Conservation (phyloP, 495 filamentous ascomycete species). For the Aspergillus heteromorphus region DNA sequence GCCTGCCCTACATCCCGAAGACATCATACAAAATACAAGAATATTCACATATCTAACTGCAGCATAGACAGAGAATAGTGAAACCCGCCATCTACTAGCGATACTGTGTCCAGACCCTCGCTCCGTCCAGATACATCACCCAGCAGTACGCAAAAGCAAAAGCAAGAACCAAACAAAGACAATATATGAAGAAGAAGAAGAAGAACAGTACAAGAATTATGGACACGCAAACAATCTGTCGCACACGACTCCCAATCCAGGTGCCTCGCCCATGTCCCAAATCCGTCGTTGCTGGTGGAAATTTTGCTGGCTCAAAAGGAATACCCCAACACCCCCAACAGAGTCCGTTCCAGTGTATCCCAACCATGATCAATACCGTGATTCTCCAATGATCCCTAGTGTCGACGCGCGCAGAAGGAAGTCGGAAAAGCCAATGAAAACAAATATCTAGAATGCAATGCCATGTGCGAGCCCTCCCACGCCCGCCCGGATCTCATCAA, state of each 20-base stretch:
- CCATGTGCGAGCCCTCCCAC: conserved; percentile 27
- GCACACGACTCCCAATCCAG: conserved; percentile 29
- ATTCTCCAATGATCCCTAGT: conserved; percentile 44
- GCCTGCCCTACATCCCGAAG: too few relatives aligned
- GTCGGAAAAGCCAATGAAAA: conserved; percentile 20
- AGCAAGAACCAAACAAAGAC: conserved; percentile 7
- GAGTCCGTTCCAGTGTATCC: conserved; percentile 43
- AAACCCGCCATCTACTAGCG: background rate
- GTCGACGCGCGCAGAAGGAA: conserved; percentile 36
- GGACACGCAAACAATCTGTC: conserved; percentile 34
- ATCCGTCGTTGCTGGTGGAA: conserved; percentile 11
- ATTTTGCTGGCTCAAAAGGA: conserved; percentile 38
- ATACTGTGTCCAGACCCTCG: too few relatives aligned
- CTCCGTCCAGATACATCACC: background rate
- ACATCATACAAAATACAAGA: too few relatives aligned
- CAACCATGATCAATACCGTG: conserved; percentile 44
- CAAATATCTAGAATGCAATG: conserved; percentile 45
- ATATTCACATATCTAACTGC: too few relatives aligned
- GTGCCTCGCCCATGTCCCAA: conserved; percentile 18
- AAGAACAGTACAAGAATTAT: conserved; percentile 24
- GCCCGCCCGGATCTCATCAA: conserved; percentile 20
- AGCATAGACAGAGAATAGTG: too few relatives aligned
- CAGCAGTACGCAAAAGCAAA: background rate
- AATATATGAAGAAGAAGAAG: conserved; percentile 11
- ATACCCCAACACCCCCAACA: conserved; percentile 45